A percentile compares a stretch with the other conserved stretches of the same genome.
Conservation (phyloP, 140 eudicot species). For the Senecio squalidus region DNA sequence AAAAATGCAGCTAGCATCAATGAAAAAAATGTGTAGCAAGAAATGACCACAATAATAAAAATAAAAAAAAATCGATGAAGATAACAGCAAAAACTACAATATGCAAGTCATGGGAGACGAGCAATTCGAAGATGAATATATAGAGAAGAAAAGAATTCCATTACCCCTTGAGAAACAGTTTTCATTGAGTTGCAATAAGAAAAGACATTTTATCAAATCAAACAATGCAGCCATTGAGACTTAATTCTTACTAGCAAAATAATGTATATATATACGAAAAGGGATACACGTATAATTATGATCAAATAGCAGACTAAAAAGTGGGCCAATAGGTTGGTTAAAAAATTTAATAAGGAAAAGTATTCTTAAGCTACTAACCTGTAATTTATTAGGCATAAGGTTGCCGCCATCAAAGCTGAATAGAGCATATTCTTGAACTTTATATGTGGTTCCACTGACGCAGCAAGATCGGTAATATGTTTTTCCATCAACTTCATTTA, state of each 20-base stretch:
- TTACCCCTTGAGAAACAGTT: too few relatives aligned
- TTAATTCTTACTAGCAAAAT: too few relatives aligned
- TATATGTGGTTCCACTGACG: conserved; percentile 53
- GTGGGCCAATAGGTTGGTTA: background rate
- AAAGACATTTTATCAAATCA: too few relatives aligned
- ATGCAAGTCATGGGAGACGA: too few relatives aligned
- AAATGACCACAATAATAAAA: background rate
- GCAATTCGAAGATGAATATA: too few relatives aligned
- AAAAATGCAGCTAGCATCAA: conserved; percentile 7
- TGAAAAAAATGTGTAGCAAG: background rate
- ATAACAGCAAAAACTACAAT: too few relatives aligned
- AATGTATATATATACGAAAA: too few relatives aligned
- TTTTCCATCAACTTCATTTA: conserved; percentile 47
- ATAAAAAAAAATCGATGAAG: too few relatives aligned
- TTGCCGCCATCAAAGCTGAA: conserved; percentile 42
- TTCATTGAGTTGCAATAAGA: too few relatives aligned
- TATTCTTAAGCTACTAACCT: conserved; percentile 53
- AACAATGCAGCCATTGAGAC: too few relatives aligned
- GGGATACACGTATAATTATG: background rate
- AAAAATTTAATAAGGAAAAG: background rate
- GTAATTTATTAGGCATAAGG: conserved; percentile 64
- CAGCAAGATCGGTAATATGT: conserved; percentile 60
- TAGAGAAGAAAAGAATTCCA: too few relatives aligned
- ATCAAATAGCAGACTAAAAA: background rate
- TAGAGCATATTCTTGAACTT: conserved; percentile 69